Evolutionary conservation across 208 protist species (phyloP), one percentile per base, ranked within the genome.

Genomic region (Leishmania guyanensis): DNA sequence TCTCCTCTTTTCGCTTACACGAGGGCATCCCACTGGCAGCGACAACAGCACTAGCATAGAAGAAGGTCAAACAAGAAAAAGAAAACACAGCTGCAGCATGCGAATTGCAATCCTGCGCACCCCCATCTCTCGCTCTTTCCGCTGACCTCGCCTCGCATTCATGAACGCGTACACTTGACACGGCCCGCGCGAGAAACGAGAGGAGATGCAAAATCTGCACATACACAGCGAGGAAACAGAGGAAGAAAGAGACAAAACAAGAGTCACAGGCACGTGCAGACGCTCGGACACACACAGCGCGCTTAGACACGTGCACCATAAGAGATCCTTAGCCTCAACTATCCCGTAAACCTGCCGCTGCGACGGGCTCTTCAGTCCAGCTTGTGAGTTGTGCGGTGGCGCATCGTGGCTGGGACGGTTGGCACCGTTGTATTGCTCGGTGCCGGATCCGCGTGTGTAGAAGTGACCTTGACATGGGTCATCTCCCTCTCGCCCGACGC

Each of bases 371-470:
- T 9, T 70, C 65, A 89, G 56, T 86, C 78, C 68, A 81, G 69
- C 33, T 89, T 89, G 36, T 68, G 69, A 16, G 39, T 51, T 5
- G 29, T 50, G 72, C 86, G 86, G 43, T 84, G 79, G n/a, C 82
- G 86, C 72, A 85, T 26, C 50, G 82, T 84, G 5, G 20, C 53
- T 20, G 77, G 78, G 3, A 64, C 58, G 10, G 82, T 76, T 43
- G 56, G 46, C 69, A 75, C 62, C 10, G 69, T 10, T 10, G 54
- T 74, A 4, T 26, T n/a, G 58, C 64, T 26, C 36, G 39, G 33
- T 20, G 53, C 20, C 10, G 72, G 66, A 29, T 83, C 72, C 20
- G 39, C 68, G 43, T 89, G 77, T 48, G 79, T 75, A 39, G 58
- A 14, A 6, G 60, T 36, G 6, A 50, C 43, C 22, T 50, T 60